phyloP scores from a whole-genome alignment of 2,329 filamentous ascomycete genomes.

The Colletotrichum magnum region DNA sequence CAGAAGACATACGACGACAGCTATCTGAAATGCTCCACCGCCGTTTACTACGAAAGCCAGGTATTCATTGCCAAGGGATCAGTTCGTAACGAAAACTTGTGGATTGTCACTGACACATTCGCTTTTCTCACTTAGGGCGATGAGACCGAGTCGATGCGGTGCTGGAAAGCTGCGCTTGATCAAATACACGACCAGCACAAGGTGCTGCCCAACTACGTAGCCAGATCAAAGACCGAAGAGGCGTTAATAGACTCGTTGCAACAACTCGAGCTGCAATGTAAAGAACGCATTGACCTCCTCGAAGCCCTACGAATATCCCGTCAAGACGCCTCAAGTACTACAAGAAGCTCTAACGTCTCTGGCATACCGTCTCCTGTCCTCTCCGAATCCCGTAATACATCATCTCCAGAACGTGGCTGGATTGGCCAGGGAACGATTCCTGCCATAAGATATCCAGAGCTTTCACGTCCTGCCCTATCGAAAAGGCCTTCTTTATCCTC shows the following conservation, averaged over 20 bases:
- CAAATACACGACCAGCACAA: conserved; percentile 90
- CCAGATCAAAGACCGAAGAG: conserved; percentile 86
- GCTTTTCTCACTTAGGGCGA: conserved; percentile 75
- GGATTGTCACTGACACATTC: too few species aligned
- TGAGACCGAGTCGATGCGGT: conserved; percentile 89
- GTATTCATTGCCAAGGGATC: conserved; percentile 61
- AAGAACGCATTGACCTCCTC: conserved; percentile 90
- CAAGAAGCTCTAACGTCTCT: conserved; percentile 32
- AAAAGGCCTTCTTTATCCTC: conserved; percentile 70
- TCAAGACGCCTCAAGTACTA: conserved; percentile 52
- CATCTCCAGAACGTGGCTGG: conserved; percentile 64
- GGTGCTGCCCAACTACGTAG: conserved; percentile 76
- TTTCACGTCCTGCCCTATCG: conserved; percentile 78
- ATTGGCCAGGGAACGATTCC: conserved; percentile 88
- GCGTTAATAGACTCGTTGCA: conserved; percentile 85
- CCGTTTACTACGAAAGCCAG: conserved; percentile 95
- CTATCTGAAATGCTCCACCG: conserved; percentile 94
- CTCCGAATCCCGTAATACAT: neutral
- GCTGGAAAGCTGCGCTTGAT: conserved; percentile 90
- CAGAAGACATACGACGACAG: conserved; percentile 99
- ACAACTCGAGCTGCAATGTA: conserved; percentile 90
- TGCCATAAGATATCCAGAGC: conserved; percentile 82
- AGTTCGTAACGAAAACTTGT: too few species aligned
- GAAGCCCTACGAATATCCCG: conserved; percentile 82
- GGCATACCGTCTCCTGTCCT: neutral